phyloP scores from a whole-genome alignment of 1,139 yeast genomes.

The Debaryomyces fabryi region DNA sequence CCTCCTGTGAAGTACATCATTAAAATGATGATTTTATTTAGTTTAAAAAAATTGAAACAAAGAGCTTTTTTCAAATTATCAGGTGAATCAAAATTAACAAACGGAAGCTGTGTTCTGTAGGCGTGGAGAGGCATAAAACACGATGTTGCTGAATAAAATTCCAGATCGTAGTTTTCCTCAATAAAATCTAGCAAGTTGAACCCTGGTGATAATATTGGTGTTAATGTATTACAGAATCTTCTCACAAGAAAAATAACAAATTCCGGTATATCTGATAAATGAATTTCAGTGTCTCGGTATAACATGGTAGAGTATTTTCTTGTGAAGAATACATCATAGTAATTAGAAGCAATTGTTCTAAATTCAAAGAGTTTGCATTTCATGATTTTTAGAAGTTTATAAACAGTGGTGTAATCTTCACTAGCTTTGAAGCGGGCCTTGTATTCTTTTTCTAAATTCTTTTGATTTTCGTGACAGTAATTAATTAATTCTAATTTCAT shows the following conservation, averaged over 20 bases:
- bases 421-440: not conserved
- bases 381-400: not conserved
- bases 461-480: not conserved
- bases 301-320: not conserved
- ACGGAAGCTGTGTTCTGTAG: not conserved
- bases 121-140: not conserved
- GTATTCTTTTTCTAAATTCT: not conserved
- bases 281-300: not conserved
- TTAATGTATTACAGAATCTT: not conserved
- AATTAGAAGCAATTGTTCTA: not conserved
- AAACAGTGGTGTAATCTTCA: not conserved
- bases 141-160: not conserved
- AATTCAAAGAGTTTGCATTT: not conserved
- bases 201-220: not conserved
- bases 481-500: not conserved
- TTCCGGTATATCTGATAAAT: not conserved
- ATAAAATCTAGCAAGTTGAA: not conserved
- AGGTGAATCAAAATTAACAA: not conserved
- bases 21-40: conserved; percentile 36
- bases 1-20: conserved; percentile 17
- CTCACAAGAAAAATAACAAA: not conserved
- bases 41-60: not conserved
- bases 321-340: not conserved
- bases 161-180: not conserved
- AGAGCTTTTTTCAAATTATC: not conserved